These are phyloP conservation scores for Nothophoma quercina DNA, from an alignment of 2,329 filamentous ascomycete species.

Conservation along the genomic window DNA sequence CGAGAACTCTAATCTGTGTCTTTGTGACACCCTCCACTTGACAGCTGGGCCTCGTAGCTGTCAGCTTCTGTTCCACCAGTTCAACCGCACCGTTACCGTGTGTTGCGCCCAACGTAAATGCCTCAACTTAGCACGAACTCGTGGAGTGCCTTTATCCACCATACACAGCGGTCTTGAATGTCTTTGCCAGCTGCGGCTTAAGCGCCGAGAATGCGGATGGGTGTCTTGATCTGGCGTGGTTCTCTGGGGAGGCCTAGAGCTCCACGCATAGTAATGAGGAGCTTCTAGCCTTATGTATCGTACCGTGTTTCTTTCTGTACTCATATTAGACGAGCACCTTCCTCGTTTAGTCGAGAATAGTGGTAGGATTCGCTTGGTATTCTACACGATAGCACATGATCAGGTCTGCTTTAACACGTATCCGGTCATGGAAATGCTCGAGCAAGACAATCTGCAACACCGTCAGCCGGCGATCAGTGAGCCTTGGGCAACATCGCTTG, in stretches of 20 bases:
- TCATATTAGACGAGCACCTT: slow-evolving; percentile 13
- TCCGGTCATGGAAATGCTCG: not conserved
- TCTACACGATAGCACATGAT: slow-evolving; percentile 9
- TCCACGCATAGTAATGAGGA: slow-evolving; percentile 2
- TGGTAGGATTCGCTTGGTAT: slow-evolving; percentile 15
- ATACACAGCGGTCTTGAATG: slow-evolving; percentile 6
- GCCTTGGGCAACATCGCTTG: slow-evolving; percentile 5
- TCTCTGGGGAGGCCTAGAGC: slow-evolving; percentile 10
- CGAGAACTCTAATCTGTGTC: slow-evolving; percentile 7
- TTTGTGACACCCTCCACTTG: slow-evolving; percentile 7
- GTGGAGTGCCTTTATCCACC: slow-evolving; percentile 15
- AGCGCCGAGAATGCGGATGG: slow-evolving; percentile 14
- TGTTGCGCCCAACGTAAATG: slow-evolving; percentile 19
- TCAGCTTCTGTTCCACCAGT: slow-evolving; percentile 9
- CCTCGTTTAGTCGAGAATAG: slow-evolving; percentile 13
- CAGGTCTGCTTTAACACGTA: not conserved
- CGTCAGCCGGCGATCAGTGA: slow-evolving; percentile 13
- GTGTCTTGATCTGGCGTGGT: slow-evolving; percentile 6
- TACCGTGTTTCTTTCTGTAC: slow-evolving; percentile 6
- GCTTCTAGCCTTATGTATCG: slow-evolving; percentile 8
- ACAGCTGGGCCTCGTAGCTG: not conserved
- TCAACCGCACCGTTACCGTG: slow-evolving; percentile 2
- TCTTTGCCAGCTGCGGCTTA: slow-evolving; percentile 11
- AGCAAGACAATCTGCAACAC: slow-evolving; percentile 6
- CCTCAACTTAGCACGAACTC: slow-evolving; percentile 15